phyloP scores from a whole-genome alignment of 495 filamentous ascomycete genomes.

The Xylaria scruposa region DNA sequence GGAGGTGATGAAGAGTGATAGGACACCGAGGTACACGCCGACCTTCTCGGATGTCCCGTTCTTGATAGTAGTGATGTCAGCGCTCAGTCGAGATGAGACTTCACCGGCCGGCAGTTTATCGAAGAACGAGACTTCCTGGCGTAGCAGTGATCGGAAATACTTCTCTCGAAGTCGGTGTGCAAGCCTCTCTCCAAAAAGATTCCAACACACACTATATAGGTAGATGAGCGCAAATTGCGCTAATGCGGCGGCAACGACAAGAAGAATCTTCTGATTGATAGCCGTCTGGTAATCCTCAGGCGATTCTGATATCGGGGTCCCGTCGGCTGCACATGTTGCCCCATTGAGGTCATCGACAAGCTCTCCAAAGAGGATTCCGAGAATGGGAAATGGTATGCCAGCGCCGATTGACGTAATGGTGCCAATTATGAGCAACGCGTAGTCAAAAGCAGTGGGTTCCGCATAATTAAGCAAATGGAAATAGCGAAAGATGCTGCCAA shows the following conservation, averaged over 20 bases:
- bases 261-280: constrained; percentile 64
- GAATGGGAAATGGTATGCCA: constrained; percentile 71
- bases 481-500: constrained; percentile 40
- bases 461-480: constrained; percentile 45
- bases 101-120: constrained; percentile 63
- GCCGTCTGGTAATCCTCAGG: constrained; percentile 43
- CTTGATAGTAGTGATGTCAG: constrained; percentile 66
- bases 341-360: constrained; percentile 71
- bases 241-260: constrained; percentile 68
- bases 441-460: constrained; percentile 51
- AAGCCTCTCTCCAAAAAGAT: constrained; percentile 64
- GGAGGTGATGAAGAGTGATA: constrained; percentile 67
- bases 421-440: constrained; percentile 57
- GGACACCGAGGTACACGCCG: constrained; percentile 62
- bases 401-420: constrained; percentile 63
- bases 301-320: constrained; percentile 26
- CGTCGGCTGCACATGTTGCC: constrained; percentile 54
- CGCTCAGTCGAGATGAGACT: constrained; percentile 66
- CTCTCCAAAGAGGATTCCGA: constrained; percentile 72
- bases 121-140: constrained; percentile 68
- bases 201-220: constrained; percentile 63
- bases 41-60: constrained; percentile 73
- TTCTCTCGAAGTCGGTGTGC: constrained; percentile 65
- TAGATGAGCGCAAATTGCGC: constrained; percentile 69
- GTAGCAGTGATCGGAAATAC: constrained; percentile 63